phyloP scores from a whole-genome alignment of 2,329 filamentous ascomycete genomes.

The Hypoxylon sp. region DNA sequence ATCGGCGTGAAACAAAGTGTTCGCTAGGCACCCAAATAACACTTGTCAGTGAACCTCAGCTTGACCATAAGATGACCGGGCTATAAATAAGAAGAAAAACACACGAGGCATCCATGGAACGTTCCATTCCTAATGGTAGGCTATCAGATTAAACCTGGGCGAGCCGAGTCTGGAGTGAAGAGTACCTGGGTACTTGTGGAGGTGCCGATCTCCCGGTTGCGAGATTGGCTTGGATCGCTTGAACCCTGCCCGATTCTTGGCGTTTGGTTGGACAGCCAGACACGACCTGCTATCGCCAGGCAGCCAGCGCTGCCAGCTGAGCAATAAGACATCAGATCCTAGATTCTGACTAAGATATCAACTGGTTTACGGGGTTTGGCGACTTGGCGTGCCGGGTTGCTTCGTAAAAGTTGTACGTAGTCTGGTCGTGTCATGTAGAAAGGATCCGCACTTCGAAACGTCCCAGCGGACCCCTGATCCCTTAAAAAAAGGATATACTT shows the following conservation, averaged over 20 bases:
- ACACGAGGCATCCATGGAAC: too few relatives aligned
- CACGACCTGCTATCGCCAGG: too few relatives aligned
- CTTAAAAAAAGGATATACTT: not conserved
- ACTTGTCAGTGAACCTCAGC: too few relatives aligned
- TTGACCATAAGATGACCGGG: too few relatives aligned
- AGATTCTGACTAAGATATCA: not conserved
- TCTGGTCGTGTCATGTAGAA: not conserved
- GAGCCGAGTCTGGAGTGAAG: too few relatives aligned
- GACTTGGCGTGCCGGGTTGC: not conserved
- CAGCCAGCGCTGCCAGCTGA: too few relatives aligned
- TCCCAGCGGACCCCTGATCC: constrained; percentile 7
- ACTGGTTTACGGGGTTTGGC: not conserved
- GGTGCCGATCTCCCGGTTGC: constrained; percentile 28
- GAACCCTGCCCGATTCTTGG: not conserved
- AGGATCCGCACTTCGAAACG: not conserved
- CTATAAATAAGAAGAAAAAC: too few relatives aligned
- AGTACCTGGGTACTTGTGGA: not conserved
- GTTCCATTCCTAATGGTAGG: too few relatives aligned
- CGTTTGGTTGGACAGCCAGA: not conserved
- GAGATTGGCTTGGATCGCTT: constrained; percentile 14
- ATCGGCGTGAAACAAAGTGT: too few relatives aligned
- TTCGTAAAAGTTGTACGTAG: not conserved
- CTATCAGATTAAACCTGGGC: too few relatives aligned
- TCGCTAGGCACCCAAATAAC: too few relatives aligned
- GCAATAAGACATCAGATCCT: too few relatives aligned